Base-by-base conservation (phyloP, 2,329 filamentous ascomycete species). In the Penicillium palitans region DNA sequence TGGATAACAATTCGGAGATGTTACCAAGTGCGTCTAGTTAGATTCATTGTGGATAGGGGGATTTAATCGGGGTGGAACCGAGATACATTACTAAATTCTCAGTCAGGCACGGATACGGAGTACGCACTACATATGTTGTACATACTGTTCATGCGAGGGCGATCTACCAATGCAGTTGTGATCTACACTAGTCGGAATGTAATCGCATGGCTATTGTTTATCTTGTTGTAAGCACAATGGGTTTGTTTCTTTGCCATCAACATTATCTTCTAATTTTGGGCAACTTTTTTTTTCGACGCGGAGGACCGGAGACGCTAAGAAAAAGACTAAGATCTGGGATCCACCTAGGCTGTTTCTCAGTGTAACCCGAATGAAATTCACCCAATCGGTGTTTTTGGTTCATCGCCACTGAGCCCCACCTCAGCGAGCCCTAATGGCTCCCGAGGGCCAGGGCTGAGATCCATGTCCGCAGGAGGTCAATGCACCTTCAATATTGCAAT, bases 21-120 rank as follows among this genome's bases (percentile, higher is more conserved):
- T 69, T 68, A 54, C 68, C 66, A 39, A 63, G 61, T 58, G 31
- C 47, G 57, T 59, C 60, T 57, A 61, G 50, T 50, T 19, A 2
- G 50, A 41, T 41, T 35, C 27, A 52, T 17, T 46, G 31, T 58
- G 46, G 47, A 52, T 45, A 52, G n/a, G 17, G 12, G 19, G 15
- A 24, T 33, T 54, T 41, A 21, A n/a, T 13, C 37, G 52, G 21
- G 39, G 33, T 54, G 51, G 31, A 29, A 39, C 55, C 58, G 55
- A 58, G 7, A 49, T 25, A 19, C 19, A 21, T 21, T 21, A 21
- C 13, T 31, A 33, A 33, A 33, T 33, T 33, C 12, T 1, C 13
- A 33, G 6, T 5, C 31, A 33, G 31, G 31, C 2, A 15, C 31
- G 2, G 31, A 33, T 33, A 33, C 2, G 12, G 31, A 33, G 31